Evolutionary conservation across 345 rosid genomes (phyloP), one percentile per base, ranked within the genome.

Genomic region (Euphorbia tirucalli): DNA sequence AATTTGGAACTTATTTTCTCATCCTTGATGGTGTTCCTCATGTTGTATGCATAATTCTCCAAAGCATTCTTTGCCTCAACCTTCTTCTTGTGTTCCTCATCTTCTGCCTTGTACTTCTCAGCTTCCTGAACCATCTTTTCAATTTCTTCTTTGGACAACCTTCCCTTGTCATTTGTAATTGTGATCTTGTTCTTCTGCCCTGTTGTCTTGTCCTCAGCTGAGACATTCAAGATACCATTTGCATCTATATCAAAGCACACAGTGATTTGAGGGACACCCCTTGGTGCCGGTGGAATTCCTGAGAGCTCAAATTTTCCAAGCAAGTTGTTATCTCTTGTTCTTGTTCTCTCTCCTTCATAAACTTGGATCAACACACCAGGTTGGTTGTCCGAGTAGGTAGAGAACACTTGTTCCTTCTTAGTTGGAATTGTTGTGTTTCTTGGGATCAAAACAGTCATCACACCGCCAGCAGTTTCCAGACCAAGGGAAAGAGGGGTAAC

Each of bases 211-310:
- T 76, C 79, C 60, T 83, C 79, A 0, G 83, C 85, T 0, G 81
- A 74, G 7, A 83, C 83, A 0, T 77, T 79, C 65, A 83, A 61
- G 68, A 77, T 83, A 25, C n/a, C n/a, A n/a, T n/a, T n/a, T n/a
- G n/a, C n/a, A n/a, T n/a, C n/a, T n/a, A n/a, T n/a, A n/a, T n/a
- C 83, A 14, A 79, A 82, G 79, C 83, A 74, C 44, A 79, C 79
- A 0, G 74, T 80, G 55, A 83, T 83, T 27, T 83, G 85, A 9
- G 83, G 85, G n/a, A 79, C 81, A 18, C 85, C 85, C 59, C 81
- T 55, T 9, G 83, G 81, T 2, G 85, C 85, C 1, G 85, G 85
- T 7, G 83, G 81, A 62, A 83, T 83, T 58, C 83, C 79, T 1
- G 85, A 79, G 19, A 83, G 79, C 77, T 79, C 83, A 27, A 83